Conservation (phyloP, 768 basidiomycete species). For the Amanita subjunquillea region DNA sequence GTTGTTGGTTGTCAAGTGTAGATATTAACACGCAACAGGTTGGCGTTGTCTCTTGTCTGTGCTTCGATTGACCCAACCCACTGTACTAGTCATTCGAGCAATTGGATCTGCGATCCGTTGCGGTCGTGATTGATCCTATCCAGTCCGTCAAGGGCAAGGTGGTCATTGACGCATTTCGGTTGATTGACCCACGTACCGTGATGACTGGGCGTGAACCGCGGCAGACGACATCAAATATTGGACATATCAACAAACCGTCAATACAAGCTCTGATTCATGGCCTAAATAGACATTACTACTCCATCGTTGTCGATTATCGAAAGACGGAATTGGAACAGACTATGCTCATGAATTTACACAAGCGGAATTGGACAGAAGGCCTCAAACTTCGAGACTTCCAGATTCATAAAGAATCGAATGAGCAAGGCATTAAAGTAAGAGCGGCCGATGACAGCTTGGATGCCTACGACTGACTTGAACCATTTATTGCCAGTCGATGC, state of each 20-base stretch:
- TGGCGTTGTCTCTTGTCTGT: constrained; percentile 5
- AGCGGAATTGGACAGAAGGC: constrained; percentile 98
- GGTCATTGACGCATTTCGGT: constrained; percentile 97
- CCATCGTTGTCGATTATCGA: constrained; percentile 93
- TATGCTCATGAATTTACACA: constrained; percentile 99
- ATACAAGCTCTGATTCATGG: constrained; percentile 98
- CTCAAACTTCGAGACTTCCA: constrained; percentile 87
- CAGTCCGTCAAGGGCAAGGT: constrained; percentile 99
- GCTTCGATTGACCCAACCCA: constrained; percentile 3
- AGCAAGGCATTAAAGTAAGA: constrained; percentile 87
- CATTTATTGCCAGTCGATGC: constrained; percentile 63
- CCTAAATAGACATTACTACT: constrained; percentile 96
- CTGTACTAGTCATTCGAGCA: constrained; percentile 82
- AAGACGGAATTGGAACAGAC: constrained; percentile 97
- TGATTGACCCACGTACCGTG: constrained; percentile 86
- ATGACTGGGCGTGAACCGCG: constrained; percentile 90
- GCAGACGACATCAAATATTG: constrained; percentile 96
- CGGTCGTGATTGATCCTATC: constrained; percentile 96
- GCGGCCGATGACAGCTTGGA: constrained; percentile 3
- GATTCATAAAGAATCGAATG: constrained; percentile 79
- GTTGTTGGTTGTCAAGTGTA: constrained; percentile 97
- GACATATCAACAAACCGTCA: constrained; percentile 98
- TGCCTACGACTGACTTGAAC: constrained; percentile 8
- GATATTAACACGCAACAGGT: constrained; percentile 99
- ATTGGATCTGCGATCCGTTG: constrained; percentile 86